Percentiles rank a stretch among this genome's conserved stretches.
Conservation (phyloP, 2,329 filamentous ascomycete species). For the Exophiala phaeomuriformis region DNA sequence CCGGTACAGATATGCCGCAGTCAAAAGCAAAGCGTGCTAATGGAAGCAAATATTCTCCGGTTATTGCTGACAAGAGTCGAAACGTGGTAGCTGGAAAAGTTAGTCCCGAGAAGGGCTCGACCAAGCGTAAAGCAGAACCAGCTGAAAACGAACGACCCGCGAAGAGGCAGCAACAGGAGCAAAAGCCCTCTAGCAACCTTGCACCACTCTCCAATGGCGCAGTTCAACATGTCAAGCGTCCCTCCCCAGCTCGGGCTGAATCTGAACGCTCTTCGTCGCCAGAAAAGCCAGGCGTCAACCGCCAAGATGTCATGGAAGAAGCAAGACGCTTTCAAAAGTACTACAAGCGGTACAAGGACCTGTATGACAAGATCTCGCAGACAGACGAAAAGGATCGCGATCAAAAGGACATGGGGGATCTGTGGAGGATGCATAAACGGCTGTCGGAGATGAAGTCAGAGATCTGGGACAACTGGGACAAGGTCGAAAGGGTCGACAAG, state of each 20-base stretch:
- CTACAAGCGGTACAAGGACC: constrained; percentile 51
- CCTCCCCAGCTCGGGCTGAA: constrained; percentile 10
- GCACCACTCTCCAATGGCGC: constrained; percentile 14
- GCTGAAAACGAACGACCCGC: constrained; percentile 27
- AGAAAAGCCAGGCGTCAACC: constrained; percentile 36
- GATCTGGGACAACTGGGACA: constrained; percentile 27
- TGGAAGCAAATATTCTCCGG: constrained; percentile 30
- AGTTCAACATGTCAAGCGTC: constrained; percentile 8
- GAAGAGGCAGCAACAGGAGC: constrained; percentile 30
- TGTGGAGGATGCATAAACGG: constrained; percentile 37
- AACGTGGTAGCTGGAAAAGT: constrained; percentile 14
- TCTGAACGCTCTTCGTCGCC: constrained; percentile 21
- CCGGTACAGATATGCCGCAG: constrained; percentile 21
- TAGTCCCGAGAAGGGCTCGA: constrained; percentile 30
- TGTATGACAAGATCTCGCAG: constrained; percentile 44
- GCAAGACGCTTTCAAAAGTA: constrained; percentile 50
- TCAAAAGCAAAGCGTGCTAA: constrained; percentile 28
- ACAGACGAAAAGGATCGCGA: constrained; percentile 40
- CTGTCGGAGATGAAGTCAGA: constrained; percentile 28
- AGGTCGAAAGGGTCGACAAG: constrained; percentile 17
- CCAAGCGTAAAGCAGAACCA: constrained; percentile 37
- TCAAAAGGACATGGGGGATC: constrained; percentile 42
- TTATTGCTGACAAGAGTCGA: constrained; percentile 17
- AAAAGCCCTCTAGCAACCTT: constrained; percentile 27
- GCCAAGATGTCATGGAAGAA: constrained; percentile 29